Percentiles rank a stretch among this genome's conserved stretches.
Evolutionary conservation across 345 rosid species (phyloP).

Genomic region (Syzygium aromaticum): DNA sequence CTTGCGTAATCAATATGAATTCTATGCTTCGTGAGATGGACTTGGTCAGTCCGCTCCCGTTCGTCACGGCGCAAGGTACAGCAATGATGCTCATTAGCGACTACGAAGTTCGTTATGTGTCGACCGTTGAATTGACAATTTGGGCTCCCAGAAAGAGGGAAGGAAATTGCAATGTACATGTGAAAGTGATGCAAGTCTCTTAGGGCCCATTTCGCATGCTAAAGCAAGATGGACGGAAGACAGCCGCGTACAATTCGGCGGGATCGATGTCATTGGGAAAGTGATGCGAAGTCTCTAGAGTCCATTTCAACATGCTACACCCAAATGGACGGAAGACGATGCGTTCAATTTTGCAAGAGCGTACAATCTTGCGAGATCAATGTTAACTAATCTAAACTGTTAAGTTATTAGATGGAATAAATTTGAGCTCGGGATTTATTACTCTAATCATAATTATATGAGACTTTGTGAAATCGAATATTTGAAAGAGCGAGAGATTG

Average conservation of each 20-base stretch:
- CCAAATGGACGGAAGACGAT: neutral
- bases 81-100: neutral
- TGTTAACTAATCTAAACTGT: neutral
- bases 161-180: neutral
- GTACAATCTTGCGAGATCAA: neutral
- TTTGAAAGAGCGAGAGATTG: neutral
- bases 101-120: neutral
- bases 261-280: neutral
- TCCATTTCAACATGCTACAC: neutral
- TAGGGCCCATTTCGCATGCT: neutral
- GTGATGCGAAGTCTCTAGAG: neutral
- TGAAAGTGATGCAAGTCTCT: neutral
- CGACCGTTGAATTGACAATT: neutral
- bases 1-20: neutral
- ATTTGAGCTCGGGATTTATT: neutral
- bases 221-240: neutral
- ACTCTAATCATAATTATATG: neutral
- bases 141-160: neutral
- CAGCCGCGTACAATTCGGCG: neutral
- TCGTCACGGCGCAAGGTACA: neutral
- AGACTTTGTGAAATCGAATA: neutral
- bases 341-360: neutral
- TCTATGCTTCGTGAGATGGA: neutral
- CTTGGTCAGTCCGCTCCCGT: neutral
- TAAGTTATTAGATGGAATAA: neutral